Conservation (phyloP, 352 stramenopile genomes). For the Phytophthora idaei region DNA sequence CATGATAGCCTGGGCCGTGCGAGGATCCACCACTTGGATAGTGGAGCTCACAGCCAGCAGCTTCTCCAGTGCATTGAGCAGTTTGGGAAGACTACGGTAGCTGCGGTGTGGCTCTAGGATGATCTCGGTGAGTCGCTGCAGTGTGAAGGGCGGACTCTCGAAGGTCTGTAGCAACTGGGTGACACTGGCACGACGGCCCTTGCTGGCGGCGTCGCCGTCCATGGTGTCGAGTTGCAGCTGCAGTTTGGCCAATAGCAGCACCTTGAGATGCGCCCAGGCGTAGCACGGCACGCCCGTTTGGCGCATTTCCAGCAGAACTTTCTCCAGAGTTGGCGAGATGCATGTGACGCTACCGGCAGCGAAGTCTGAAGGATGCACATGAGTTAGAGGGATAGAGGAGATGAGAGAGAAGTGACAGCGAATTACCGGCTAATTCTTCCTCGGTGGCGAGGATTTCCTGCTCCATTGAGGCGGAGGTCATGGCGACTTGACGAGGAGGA, state of each 20-base stretch:
- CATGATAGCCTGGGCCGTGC: conserved; percentile 33
- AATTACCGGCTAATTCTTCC: conserved; percentile 63
- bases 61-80: conserved; percentile 87
- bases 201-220: conserved; percentile 57
- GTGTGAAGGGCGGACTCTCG: conserved; percentile 78
- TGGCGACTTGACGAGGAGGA: not conserved
- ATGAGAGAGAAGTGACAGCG: not conserved
- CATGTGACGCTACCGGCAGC: conserved; percentile 46
- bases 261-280: conserved; percentile 74
- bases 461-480: conserved; percentile 33
- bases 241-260: conserved; percentile 62
- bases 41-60: conserved; percentile 74
- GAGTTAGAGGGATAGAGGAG: not conserved
- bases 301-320: conserved; percentile 74
- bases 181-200: conserved; percentile 58
- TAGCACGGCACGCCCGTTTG: conserved; percentile 74
- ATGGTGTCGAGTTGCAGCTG: conserved; percentile 63
- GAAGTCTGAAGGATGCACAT: conserved; percentile 44
- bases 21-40: conserved; percentile 66
- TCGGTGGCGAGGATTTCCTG: conserved; percentile 73
- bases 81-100: conserved; percentile 81
- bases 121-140: conserved; percentile 82
- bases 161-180: conserved; percentile 68
- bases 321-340: conserved; percentile 57
- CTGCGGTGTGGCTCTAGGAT: conserved; percentile 68